phyloP scores from a whole-genome alignment of 768 basidiomycete species.

The Phanerodontia chrysosporium region DNA sequence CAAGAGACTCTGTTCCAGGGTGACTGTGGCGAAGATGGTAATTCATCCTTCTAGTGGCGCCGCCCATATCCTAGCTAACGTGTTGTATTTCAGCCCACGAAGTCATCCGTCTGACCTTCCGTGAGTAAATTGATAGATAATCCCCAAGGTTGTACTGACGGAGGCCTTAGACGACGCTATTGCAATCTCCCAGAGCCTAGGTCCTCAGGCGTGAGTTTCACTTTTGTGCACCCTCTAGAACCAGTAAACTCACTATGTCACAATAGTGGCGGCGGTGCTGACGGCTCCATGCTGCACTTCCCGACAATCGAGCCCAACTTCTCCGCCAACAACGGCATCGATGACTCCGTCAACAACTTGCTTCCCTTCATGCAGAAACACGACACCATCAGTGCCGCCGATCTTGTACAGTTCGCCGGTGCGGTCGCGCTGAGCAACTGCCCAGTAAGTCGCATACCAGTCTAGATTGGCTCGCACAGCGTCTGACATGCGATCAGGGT shows the following conservation, averaged over 20 bases:
- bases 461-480: neutral
- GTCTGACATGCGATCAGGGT: too few relatives aligned
- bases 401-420: constrained; percentile 12
- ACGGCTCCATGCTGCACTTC: constrained; percentile 24
- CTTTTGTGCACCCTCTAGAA: neutral
- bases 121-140: neutral
- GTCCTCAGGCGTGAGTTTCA: neutral
- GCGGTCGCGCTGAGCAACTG: constrained; percentile 6
- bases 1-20: neutral
- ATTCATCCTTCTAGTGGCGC: neutral
- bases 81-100: constrained; percentile 8
- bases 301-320: constrained; percentile 21
- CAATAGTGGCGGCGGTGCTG: constrained; percentile 23
- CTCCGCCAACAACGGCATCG: constrained; percentile 22
- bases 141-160: neutral
- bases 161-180: constrained; percentile 9
- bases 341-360: constrained; percentile 21
- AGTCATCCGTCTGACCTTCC: constrained; percentile 15
- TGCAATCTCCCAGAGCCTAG: constrained; percentile 7
- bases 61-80: neutral
- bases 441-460: neutral
- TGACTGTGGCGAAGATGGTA: constrained; percentile 16
- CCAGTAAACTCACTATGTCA: neutral
- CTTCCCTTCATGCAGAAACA: constrained; percentile 15
- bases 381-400: constrained; percentile 17